Evolutionary conservation across 2,329 filamentous ascomycete genomes (phyloP).

Genomic region (Ophiosphaerella narmari): DNA sequence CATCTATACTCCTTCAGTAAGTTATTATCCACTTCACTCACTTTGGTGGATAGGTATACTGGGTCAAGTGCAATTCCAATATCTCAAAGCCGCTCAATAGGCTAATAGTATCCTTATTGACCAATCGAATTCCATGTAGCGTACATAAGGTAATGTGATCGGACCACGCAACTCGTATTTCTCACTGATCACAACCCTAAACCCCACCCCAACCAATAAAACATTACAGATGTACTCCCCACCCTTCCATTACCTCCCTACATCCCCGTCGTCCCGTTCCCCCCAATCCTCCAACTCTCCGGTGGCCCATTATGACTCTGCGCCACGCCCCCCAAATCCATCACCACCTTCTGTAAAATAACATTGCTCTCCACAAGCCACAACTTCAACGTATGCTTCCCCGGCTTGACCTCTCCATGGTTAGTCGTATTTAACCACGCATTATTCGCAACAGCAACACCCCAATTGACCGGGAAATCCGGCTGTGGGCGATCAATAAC

Average conservation of each 20-base stretch:
- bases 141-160: too few relatives aligned
- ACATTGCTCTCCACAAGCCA: conserved; percentile 55
- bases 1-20: too few relatives aligned
- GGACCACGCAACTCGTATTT: too few relatives aligned
- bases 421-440: conserved; percentile 56
- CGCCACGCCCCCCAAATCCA: conserved; percentile 42
- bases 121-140: too few relatives aligned
- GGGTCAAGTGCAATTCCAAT: too few relatives aligned
- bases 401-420: conserved; percentile 35
- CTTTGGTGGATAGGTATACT: too few relatives aligned
- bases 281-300: conserved; percentile 45
- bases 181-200: too few relatives aligned
- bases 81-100: too few relatives aligned
- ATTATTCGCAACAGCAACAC: conserved; percentile 54
- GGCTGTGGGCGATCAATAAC: conserved; percentile 49
- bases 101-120: too few relatives aligned
- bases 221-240: neutral
- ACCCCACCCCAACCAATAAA: neutral
- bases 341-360: conserved; percentile 42
- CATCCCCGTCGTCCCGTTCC: conserved; percentile 9
- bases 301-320: conserved; percentile 43
- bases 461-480: conserved; percentile 55
- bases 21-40: too few relatives aligned
- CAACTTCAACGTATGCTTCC: conserved; percentile 51
- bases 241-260: neutral